phyloP scores from a whole-genome alignment of 768 basidiomycete genomes.

The Suillus clintonianus region DNA sequence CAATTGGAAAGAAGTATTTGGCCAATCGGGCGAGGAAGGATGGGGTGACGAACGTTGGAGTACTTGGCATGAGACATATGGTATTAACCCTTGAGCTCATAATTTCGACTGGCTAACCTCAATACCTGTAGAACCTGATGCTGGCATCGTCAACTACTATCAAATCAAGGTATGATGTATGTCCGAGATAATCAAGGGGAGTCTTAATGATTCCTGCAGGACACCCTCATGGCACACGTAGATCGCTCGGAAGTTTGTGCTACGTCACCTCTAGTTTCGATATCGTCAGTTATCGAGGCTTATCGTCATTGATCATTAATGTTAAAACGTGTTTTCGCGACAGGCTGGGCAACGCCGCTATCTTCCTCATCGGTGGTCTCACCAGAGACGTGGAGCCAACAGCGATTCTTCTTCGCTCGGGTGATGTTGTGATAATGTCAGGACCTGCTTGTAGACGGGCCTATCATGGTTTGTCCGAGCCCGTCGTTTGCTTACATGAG shows the following conservation, averaged over 20 bases:
- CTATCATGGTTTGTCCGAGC: conserved; percentile 77
- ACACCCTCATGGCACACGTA: conserved; percentile 97
- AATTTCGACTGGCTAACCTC: conserved; percentile 4
- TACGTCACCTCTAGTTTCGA: conserved; percentile 88
- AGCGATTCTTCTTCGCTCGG: conserved; percentile 85
- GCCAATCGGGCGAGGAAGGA: conserved; percentile 31
- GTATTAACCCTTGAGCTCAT: conserved; percentile 39
- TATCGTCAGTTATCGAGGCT: conserved; percentile 64
- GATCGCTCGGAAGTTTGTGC: conserved; percentile 95
- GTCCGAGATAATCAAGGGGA: background rate
- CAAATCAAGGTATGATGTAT: conserved; percentile 58
- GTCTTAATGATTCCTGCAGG: conserved; percentile 40
- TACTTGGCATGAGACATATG: conserved; percentile 77
- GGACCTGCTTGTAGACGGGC: conserved; percentile 81
- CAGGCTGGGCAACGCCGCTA: conserved; percentile 85
- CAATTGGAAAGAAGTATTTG: conserved; percentile 71
- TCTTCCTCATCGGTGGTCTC: conserved; percentile 87
- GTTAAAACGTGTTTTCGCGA: background rate
- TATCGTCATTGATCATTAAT: background rate
- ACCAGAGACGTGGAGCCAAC: conserved; percentile 77
- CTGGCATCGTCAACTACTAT: conserved; percentile 96
- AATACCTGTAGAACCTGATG: conserved; percentile 74
- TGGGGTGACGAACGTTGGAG: conserved; percentile 71
- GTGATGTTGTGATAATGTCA: conserved; percentile 92
- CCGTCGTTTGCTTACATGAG: background rate